A percentile compares a stretch with the other conserved stretches of the same genome.
Evolutionary conservation across 2,329 filamentous ascomycete genomes (phyloP).

Genomic region (Diaporthe sp.): DNA sequence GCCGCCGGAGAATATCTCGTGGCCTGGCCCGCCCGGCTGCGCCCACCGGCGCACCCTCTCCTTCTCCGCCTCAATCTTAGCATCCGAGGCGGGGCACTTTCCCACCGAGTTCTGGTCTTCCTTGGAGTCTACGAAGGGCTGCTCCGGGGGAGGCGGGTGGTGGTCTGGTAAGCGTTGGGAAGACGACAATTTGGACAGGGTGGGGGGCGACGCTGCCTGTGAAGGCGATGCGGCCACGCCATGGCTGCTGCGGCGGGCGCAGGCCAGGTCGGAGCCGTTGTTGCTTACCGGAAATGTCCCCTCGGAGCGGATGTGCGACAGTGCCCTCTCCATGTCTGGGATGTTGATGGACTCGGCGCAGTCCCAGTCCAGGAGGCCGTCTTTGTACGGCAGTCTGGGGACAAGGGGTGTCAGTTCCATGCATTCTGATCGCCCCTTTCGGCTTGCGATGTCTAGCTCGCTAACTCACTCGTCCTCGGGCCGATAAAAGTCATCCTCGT

Average conservation of each 20-base stretch:
- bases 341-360: slow-evolving; percentile 85
- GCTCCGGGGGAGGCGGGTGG: slow-evolving; percentile 40
- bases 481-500: slow-evolving; percentile 97
- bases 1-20: slow-evolving; percentile 49
- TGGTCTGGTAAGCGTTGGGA: slow-evolving; percentile 41
- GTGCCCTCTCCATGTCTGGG: slow-evolving; percentile 73
- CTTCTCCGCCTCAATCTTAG: slow-evolving; percentile 61
- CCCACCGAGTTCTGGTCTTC: slow-evolving; percentile 76
- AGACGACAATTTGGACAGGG: slow-evolving; percentile 49
- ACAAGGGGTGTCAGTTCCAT: slow-evolving; percentile 27
- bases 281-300: slow-evolving; percentile 74
- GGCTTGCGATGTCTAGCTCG: background rate
- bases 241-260: slow-evolving; percentile 48
- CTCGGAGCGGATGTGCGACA: slow-evolving; percentile 77
- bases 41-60: slow-evolving; percentile 63
- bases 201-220: slow-evolving; percentile 4
- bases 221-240: slow-evolving; percentile 41
- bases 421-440: too few relatives aligned
- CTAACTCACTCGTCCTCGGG: slow-evolving; percentile 76
- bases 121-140: slow-evolving; percentile 66
- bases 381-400: slow-evolving; percentile 66
- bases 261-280: slow-evolving; percentile 47
- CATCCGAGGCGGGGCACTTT: slow-evolving; percentile 63
- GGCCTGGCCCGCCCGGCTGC: slow-evolving; percentile 58
- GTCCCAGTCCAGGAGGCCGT: slow-evolving; percentile 89